Conservation (phyloP, 495 filamentous ascomycete species). For the Umbilicaria muhlenbergii region DNA sequence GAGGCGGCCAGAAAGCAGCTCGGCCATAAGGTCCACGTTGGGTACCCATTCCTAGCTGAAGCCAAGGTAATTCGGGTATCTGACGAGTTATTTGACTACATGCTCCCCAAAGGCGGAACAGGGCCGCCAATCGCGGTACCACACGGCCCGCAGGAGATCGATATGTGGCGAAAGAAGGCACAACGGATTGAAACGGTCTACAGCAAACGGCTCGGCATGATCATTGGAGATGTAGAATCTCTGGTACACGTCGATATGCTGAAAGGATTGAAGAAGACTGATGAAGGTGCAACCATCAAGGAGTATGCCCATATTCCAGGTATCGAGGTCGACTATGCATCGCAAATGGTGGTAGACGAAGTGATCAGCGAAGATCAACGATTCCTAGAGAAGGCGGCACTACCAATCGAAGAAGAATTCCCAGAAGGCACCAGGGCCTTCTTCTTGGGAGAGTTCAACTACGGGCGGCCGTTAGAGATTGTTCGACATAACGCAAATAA, state of each 20-base stretch:
- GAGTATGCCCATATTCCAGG: constrained; percentile 84
- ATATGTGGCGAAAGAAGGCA: constrained; percentile 71
- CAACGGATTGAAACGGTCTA: constrained; percentile 69
- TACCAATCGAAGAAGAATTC: constrained; percentile 86
- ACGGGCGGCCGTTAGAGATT: constrained; percentile 77
- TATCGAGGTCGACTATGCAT: constrained; percentile 80
- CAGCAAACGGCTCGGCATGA: constrained; percentile 76
- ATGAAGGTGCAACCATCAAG: constrained; percentile 81
- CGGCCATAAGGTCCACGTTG: constrained; percentile 75
- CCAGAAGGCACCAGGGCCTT: constrained; percentile 68
- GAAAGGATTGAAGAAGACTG: constrained; percentile 78
- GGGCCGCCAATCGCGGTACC: constrained; percentile 46
- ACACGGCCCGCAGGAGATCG: constrained; percentile 64
- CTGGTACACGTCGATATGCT: constrained; percentile 85
- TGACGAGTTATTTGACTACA: constrained; percentile 87
- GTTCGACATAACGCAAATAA: constrained; percentile 56
- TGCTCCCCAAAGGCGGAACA: constrained; percentile 42
- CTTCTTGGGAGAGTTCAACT: constrained; percentile 92
- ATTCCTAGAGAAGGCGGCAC: constrained; percentile 74
- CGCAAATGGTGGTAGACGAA: constrained; percentile 78
- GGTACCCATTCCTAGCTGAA: constrained; percentile 92
- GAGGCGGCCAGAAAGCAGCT: constrained; percentile 63
- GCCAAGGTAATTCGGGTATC: constrained; percentile 77
- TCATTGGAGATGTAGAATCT: constrained; percentile 76
- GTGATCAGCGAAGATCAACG: constrained; percentile 84